Percentiles rank a stretch among this genome's conserved stretches.
Evolutionary conservation across 257 asterid genomes (phyloP).

Genomic region (Knoxia roxburghii): DNA sequence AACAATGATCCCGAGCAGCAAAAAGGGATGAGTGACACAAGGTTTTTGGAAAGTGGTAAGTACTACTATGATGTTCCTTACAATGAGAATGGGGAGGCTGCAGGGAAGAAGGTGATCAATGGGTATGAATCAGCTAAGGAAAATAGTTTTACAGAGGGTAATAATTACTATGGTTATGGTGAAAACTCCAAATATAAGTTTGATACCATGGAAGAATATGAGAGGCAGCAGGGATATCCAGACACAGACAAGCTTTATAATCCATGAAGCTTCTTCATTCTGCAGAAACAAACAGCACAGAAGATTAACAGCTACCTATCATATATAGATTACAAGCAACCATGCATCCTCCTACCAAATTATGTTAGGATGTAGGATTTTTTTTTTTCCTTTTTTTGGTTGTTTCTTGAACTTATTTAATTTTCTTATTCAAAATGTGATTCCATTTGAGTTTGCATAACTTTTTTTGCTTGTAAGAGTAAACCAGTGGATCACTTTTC

Average conservation of each 20-base stretch:
- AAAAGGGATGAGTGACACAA: slow-evolving; percentile 57
- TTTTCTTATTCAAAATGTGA: not conserved
- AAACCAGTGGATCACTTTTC: slow-evolving; percentile 18
- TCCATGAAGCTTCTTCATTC: slow-evolving; percentile 38
- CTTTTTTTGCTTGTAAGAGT: slow-evolving; percentile 17
- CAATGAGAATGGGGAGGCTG: slow-evolving; percentile 23
- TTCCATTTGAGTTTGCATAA: slow-evolving; percentile 26
- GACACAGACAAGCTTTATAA: slow-evolving; percentile 25
- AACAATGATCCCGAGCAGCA: slow-evolving; percentile 16
- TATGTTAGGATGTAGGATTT: not conserved
- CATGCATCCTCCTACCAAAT: not conserved
- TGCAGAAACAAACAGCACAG: not conserved
- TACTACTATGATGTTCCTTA: slow-evolving; percentile 26
- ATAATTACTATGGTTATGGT: slow-evolving; percentile 16
- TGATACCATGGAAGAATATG: slow-evolving; percentile 59
- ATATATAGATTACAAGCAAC: too few species aligned
- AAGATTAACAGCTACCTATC: not conserved
- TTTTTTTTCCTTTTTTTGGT: not conserved
- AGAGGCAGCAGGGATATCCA: slow-evolving; percentile 44
- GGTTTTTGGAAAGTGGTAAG: slow-evolving; percentile 34
- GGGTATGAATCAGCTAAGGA: slow-evolving; percentile 21
- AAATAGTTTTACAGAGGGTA: slow-evolving; percentile 23
- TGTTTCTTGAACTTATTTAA: too few species aligned
- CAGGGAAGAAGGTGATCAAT: not conserved
- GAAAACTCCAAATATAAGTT: slow-evolving; percentile 46